phyloP scores from a whole-genome alignment of 345 rosid genomes.

The Syzygium aromaticum region DNA sequence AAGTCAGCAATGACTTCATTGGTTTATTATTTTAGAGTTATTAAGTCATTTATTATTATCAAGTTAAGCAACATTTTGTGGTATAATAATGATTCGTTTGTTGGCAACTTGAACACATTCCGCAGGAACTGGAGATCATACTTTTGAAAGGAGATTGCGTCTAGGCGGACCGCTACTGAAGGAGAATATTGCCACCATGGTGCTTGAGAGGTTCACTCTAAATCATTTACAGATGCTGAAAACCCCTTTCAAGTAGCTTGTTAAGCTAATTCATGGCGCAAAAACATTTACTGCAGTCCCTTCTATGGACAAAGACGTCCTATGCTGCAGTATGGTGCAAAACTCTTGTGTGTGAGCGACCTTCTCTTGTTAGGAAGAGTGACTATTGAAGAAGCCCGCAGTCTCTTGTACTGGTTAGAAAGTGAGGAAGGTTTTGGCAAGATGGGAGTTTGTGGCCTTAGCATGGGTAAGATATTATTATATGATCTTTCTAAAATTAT shows the following conservation, averaged over 20 bases:
- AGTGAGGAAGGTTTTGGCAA: constrained; percentile 85
- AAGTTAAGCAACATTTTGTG: not conserved
- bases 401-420: constrained; percentile 90
- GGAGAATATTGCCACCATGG: constrained; percentile 93
- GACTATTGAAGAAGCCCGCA: constrained; percentile 87
- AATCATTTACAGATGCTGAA: constrained; percentile 5
- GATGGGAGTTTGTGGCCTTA: constrained; percentile 94
- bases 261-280: not conserved
- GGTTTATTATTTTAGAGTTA: not conserved
- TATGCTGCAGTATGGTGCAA: constrained; percentile 73
- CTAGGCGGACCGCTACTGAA: constrained; percentile 90
- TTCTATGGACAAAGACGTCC: constrained; percentile 96
- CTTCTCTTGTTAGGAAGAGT: constrained; percentile 88
- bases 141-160: constrained; percentile 82
- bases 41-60: not conserved
- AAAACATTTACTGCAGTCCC: constrained; percentile 51
- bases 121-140: constrained; percentile 96
- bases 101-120: not conserved
- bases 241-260: not conserved
- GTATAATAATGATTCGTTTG: not conserved
- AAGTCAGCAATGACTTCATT: not conserved
- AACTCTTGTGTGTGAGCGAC: constrained; percentile 93
- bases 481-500: not conserved
- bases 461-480: constrained; percentile 66
- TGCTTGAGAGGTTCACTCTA: constrained; percentile 69